Conservation (phyloP, 1,284 basidiomycete genomes). For the Somion occarium region DNA sequence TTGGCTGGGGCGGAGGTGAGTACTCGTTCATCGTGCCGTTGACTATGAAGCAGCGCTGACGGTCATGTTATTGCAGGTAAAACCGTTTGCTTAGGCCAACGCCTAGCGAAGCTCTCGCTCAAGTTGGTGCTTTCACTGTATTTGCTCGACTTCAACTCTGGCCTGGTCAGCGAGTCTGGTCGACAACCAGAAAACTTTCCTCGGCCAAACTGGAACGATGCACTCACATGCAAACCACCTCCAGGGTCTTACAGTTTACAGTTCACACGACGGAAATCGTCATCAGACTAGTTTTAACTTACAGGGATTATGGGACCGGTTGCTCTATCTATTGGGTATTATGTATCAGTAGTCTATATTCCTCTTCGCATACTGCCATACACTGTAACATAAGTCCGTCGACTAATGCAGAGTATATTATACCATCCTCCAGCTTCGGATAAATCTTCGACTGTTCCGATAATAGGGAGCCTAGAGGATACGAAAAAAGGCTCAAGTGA, state of each 20-base stretch:
- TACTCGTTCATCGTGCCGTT: slow-evolving; percentile 18
- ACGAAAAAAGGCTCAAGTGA: slow-evolving; percentile 12
- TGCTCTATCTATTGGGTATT: neutral
- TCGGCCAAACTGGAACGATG: slow-evolving; percentile 72
- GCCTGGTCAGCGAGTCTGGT: slow-evolving; percentile 47
- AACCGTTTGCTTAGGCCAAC: slow-evolving; percentile 62
- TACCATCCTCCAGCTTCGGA: too few relatives aligned
- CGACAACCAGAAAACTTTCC: slow-evolving; percentile 40
- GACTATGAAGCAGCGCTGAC: neutral
- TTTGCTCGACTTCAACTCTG: slow-evolving; percentile 53
- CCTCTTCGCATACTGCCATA: too few relatives aligned
- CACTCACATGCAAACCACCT: slow-evolving; percentile 57
- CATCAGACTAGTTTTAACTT: neutral
- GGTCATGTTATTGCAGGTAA: slow-evolving; percentile 41
- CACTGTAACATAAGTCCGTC: too few relatives aligned
- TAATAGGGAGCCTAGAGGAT: too few relatives aligned
- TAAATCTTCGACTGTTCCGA: too few relatives aligned
- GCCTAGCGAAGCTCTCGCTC: slow-evolving; percentile 65
- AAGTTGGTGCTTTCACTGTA: slow-evolving; percentile 64
- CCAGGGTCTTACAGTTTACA: slow-evolving; percentile 47
- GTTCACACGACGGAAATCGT: slow-evolving; percentile 35
- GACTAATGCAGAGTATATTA: too few relatives aligned
- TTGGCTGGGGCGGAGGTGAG: slow-evolving; percentile 76
- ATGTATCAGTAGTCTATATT: neutral
- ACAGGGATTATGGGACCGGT: too few relatives aligned